Base-by-base conservation (phyloP, 2,329 filamentous ascomycete genomes). In the Colletotrichum orchidophilum region DNA sequence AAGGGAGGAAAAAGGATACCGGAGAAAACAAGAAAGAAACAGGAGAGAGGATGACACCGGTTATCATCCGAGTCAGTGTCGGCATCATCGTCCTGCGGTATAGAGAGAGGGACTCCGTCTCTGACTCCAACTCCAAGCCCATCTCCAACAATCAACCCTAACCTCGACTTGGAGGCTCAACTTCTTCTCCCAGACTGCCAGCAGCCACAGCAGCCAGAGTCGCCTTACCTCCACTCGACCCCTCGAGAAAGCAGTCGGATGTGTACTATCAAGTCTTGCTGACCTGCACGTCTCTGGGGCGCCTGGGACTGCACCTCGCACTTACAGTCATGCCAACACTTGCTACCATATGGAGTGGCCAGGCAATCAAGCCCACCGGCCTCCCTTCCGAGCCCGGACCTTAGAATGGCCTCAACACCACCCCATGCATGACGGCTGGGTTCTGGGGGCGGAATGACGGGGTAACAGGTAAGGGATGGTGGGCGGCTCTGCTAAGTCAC, bases 371-470 rank as follows among this genome's bases (percentile, higher is more conserved):
- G 26, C 26, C 12, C 13, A 15, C 27, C 11, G 18, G 27, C 8
- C 39, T 46, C 39, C 39, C 18, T 11, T 18, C 52, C 52, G 15
- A 46, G 63, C 63, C 55, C 46, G 55, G 63, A 33, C 63, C 63
- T 61, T 31, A 61, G 42, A 61, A 66, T 27, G 55, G 55, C 55
- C 63, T 59, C 63, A 50, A 31, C 53, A 35, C 60, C 13, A 29
- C 39, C 26, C 29, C 29, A 61, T 31, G 39, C 52, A 24, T 55
- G 26, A 29, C 63, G 21, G 26, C 42, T 39, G 63, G 26, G 35
- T 54, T 35, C 49, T 57, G 31, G 54, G 52, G 52, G 8, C 15
- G 49, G 26, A 31, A 55, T 31, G 52, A 29, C 52, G 52, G 26
- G 52, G 52, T 24, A 12, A 12, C 7, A 27, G 42, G 24, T 27